Evolutionary conservation across 169 alveolate genomes (phyloP), one percentile per base, ranked within the genome.

Genomic region (Miamiensis avidus): DNA sequence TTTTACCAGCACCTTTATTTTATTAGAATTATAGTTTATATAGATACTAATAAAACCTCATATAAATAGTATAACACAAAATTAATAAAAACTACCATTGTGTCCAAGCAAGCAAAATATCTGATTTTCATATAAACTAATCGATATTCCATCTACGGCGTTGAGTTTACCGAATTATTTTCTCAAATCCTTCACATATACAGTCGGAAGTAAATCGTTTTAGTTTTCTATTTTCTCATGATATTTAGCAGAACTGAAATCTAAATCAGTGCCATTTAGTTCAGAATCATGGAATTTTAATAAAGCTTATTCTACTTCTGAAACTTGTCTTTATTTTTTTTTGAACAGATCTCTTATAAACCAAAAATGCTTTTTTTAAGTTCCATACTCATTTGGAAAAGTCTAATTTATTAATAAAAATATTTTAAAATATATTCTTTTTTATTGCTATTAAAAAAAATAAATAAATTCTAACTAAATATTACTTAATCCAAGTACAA

Each of bases 1-100:
- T 94, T 82, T 97, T 97, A 30, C 98, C 98, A 27, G 98, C 98
- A 15, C 98, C 98, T 73, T 65, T 26, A 33, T 77, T 11, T 31
- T 31, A n/a, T 69, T 69, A 6, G 33, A 33, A 33, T 29, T n/a
- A n/a, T n/a, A 73, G n/a, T 73, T n/a, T n/a, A 73, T 15, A 73
- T 73, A 15, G 77, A 26, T 1, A 15, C 26, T 73, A n/a, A n/a
- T n/a, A n/a, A n/a, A n/a, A n/a, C n/a, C n/a, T n/a, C n/a, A n/a
- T n/a, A n/a, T n/a, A n/a, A n/a, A n/a, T n/a, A n/a, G n/a, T n/a
- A n/a, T n/a, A n/a, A n/a, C n/a, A n/a, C n/a, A n/a, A n/a, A n/a
- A n/a, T n/a, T n/a, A n/a, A n/a, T n/a, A n/a, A n/a, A n/a, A n/a
- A n/a, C n/a, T 49, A 49, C 69, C 69, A 83, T 96, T 96, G 83